Conservation (phyloP, 2,329 filamentous ascomycete species). For the Teratosphaeria viscida region DNA sequence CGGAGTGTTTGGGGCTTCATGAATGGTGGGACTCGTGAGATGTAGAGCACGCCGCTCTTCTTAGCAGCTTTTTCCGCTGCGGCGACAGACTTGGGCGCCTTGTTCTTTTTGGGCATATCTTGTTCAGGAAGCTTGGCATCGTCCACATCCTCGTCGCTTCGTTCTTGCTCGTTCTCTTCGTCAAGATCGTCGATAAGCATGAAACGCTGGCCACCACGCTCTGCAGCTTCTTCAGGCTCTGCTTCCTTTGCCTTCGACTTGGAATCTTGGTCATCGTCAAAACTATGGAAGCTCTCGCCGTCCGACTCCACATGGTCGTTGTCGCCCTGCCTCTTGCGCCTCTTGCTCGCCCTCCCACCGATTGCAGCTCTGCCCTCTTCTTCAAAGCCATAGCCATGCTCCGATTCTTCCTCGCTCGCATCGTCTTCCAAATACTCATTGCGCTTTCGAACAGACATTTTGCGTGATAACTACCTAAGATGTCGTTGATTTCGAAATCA, state of each 20-base stretch:
- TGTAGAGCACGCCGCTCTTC: slow-evolving; percentile 71
- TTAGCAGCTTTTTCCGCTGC: slow-evolving; percentile 53
- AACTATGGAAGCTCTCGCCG: slow-evolving; percentile 12
- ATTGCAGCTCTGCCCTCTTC: slow-evolving; percentile 54
- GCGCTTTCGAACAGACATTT: slow-evolving; percentile 58
- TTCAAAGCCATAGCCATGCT: slow-evolving; percentile 51
- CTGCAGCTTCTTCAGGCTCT: neutral
- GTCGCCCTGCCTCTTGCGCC: slow-evolving; percentile 51
- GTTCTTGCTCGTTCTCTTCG: slow-evolving; percentile 11
- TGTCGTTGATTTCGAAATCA: neutral
- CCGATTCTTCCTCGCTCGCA: slow-evolving; percentile 34
- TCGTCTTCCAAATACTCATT: slow-evolving; percentile 58
- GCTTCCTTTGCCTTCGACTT: neutral
- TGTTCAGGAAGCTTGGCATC: neutral
- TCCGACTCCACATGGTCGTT: slow-evolving; percentile 34
- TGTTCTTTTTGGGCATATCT: slow-evolving; percentile 2
- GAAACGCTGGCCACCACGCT: neutral
- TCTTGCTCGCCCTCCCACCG: slow-evolving; percentile 44
- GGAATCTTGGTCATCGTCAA: neutral
- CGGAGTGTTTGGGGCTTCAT: slow-evolving; percentile 76
- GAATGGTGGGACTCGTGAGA: slow-evolving; percentile 76
- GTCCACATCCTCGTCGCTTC: slow-evolving; percentile 2
- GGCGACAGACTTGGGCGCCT: slow-evolving; percentile 55
- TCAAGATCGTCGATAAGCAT: slow-evolving; percentile 10
- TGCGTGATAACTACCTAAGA: neutral